Evolutionary conservation across 352 stramenopile species (phyloP).

Genomic region (Phytophthora megakarya): DNA sequence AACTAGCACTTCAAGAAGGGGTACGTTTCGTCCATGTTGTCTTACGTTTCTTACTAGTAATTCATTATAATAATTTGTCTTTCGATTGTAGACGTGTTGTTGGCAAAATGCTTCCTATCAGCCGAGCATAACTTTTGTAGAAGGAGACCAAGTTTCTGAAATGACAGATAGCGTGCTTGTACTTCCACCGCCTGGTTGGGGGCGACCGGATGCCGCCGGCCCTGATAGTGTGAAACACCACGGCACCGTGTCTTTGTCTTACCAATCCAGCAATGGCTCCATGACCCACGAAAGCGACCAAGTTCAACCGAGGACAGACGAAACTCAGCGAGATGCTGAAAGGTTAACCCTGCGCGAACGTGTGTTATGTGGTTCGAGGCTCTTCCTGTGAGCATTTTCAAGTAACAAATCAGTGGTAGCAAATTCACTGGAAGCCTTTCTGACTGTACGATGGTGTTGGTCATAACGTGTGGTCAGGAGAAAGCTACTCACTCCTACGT

Average conservation of each 20-base stretch:
- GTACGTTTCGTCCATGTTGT: slow-evolving; percentile 25
- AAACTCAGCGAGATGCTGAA: slow-evolving; percentile 24
- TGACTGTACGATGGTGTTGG: slow-evolving; percentile 7
- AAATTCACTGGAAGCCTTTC: slow-evolving; percentile 11
- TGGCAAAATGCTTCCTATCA: slow-evolving; percentile 31
- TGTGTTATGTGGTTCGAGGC: slow-evolving; percentile 44
- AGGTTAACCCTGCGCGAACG: slow-evolving; percentile 30
- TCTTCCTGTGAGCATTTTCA: slow-evolving; percentile 35
- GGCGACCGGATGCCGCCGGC: slow-evolving; percentile 53
- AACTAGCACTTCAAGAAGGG: slow-evolving; percentile 72
- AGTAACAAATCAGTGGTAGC: slow-evolving; percentile 3
- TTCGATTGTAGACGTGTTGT: background rate
- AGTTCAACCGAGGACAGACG: slow-evolving; percentile 5
- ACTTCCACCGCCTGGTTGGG: slow-evolving; percentile 55
- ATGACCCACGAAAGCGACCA: slow-evolving; percentile 1
- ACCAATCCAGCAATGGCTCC: slow-evolving; percentile 21
- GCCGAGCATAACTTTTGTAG: slow-evolving; percentile 5
- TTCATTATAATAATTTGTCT: background rate
- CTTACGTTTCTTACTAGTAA: background rate
- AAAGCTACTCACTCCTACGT: too few relatives aligned
- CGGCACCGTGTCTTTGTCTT: slow-evolving; percentile 56
- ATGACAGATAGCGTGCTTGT: background rate
- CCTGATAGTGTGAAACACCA: slow-evolving; percentile 68
- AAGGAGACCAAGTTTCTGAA: slow-evolving; percentile 1
- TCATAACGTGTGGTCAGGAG: slow-evolving; percentile 4